Conservation (phyloP, 768 basidiomycete species). For the Pholiota microspora region DNA sequence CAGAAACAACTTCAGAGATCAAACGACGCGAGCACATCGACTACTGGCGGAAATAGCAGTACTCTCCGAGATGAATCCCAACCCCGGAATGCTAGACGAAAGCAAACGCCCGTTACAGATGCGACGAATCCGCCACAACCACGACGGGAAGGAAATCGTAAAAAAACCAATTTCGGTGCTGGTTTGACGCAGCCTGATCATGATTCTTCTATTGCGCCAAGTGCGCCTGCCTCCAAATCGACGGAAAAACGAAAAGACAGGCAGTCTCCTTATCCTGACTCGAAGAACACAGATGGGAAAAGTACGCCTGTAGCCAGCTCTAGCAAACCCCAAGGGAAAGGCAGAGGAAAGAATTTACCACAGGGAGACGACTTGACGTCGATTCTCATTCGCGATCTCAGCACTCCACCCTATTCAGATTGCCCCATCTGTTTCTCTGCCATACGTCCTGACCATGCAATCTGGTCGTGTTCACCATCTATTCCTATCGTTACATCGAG, state of each 20-base stretch:
- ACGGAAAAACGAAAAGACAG: not conserved
- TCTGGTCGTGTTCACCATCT: conserved; percentile 84
- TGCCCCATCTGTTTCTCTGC: conserved; percentile 83
- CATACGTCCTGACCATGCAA: conserved; percentile 75
- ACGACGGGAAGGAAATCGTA: conserved; percentile 11
- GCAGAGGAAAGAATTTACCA: conserved; percentile 14
- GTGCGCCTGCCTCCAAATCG: not conserved
- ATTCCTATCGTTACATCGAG: conserved; percentile 38
- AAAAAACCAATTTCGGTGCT: conserved; percentile 24
- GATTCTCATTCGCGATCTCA: conserved; percentile 61
- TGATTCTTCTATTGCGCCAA: too few relatives aligned
- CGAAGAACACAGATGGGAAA: not conserved
- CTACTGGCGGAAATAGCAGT: conserved; percentile 4
- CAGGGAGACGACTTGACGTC: conserved; percentile 70
- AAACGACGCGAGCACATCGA: conserved; percentile 15
- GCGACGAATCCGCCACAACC: not conserved
- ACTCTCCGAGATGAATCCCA: conserved; percentile 1
- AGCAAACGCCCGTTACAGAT: not conserved
- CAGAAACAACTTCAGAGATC: not conserved
- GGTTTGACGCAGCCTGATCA: conserved; percentile 19
- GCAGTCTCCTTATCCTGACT: not conserved
- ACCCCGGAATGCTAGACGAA: conserved; percentile 8
- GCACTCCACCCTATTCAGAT: conserved; percentile 71
- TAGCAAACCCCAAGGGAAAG: conserved; percentile 3
- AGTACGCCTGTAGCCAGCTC: not conserved